Evolutionary conservation across 169 alveolate genomes (phyloP), one percentile per base, ranked within the genome.

Genomic region (Cryptosporidium bovis): DNA sequence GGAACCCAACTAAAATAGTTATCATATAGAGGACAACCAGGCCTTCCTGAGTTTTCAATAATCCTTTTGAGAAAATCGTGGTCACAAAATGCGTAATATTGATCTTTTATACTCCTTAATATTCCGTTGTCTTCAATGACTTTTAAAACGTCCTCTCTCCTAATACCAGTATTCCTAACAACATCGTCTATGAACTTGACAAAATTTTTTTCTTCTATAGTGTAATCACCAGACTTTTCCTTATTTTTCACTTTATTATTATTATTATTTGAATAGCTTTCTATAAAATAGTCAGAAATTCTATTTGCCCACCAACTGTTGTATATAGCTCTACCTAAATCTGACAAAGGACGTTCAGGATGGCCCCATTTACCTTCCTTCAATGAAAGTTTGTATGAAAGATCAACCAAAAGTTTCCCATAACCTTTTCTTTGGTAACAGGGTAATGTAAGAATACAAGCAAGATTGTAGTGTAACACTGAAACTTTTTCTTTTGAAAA

Each of bases 321-420:
- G 92, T 98, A 98, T 2, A 98, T 94, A 15, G 97, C 98, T 65
- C 93, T 94, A 7, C 99, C 99, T 66, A 98, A 91, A 91, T 98
- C 99, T 0, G 98, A 94, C 6, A 98, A 91, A 3, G 99, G 99
- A 66, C 98, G 91, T 93, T 98, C 99, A 2, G 99, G 99, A 2
- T 99, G 96, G 15, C 99, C 99, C 33, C 95, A 91, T 53, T 95
- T 95, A 48, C 95, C 94, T 91, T 98, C 99, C 65, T 91, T 95
- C 55, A 93, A 90, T 5, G 99, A 95, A 15, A 98, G 93, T 62
- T 95, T 95, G 92, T 98, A 95, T 34, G 97, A 94, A 62, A 95
- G 93, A 33, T 93, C 94, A 34, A 94, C 95, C 33, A 95, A 83
- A 67, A 94, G 95, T 65, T 95, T 95, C 29, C 98, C 98, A 82